Percentiles rank a stretch among this genome's conserved stretches.
Conservation (phyloP, 2,329 filamentous ascomycete genomes). For the Hypomyces rosellus region DNA sequence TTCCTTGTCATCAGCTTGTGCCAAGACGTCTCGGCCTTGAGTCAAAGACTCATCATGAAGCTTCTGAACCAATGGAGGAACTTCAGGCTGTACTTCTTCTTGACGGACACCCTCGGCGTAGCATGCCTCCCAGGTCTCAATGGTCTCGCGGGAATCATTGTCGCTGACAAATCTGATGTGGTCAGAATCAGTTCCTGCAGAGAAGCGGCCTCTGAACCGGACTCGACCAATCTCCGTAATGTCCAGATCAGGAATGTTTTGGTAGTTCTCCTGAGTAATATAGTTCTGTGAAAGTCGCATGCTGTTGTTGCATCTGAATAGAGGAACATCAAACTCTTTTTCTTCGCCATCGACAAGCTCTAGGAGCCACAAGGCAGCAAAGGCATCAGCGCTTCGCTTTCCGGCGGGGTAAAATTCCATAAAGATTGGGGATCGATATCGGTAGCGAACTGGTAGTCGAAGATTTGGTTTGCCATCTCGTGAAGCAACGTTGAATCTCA, state of each 20-base stretch:
- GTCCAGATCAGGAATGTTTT: constrained; percentile 64
- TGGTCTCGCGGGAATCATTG: constrained; percentile 86
- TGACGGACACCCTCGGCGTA: constrained; percentile 76
- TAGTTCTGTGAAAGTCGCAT: constrained; percentile 84
- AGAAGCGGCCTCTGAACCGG: constrained; percentile 75
- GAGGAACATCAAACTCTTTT: constrained; percentile 73
- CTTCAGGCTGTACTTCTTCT: constrained; percentile 62
- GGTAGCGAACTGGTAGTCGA: constrained; percentile 79
- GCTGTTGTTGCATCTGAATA: constrained; percentile 76
- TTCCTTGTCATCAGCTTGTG: constrained; percentile 63
- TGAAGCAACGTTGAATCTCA: constrained; percentile 44
- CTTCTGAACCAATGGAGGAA: constrained; percentile 65
- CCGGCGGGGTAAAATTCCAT: constrained; percentile 73
- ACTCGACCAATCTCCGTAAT: constrained; percentile 76
- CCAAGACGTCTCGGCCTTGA: constrained; percentile 73
- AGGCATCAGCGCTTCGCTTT: constrained; percentile 65
- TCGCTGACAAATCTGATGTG: constrained; percentile 79
- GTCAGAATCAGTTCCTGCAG: constrained; percentile 80
- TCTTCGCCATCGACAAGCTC: constrained; percentile 77
- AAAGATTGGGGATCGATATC: constrained; percentile 83
- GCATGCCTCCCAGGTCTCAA: constrained; percentile 91
- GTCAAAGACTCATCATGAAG: constrained; percentile 78
- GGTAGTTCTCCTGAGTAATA: constrained; percentile 72
- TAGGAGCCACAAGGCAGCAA: constrained; percentile 79
- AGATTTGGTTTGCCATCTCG: constrained; percentile 39